Conservation (phyloP, 169 alveolate genomes). For the Plasmodium coatneyi region DNA sequence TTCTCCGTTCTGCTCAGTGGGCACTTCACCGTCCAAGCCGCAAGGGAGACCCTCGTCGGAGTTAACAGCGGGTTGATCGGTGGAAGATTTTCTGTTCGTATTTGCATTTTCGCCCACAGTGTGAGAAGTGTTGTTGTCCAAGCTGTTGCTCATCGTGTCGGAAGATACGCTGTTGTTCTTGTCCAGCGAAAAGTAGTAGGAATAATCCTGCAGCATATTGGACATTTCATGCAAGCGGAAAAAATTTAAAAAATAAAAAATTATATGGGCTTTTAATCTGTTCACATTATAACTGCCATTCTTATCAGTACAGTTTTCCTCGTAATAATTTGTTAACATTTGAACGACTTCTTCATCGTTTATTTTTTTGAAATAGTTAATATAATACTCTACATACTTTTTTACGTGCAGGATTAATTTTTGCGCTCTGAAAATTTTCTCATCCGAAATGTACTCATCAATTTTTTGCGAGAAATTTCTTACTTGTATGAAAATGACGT, state of each 20-base stretch:
- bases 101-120: neutral
- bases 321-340: slow-evolving; percentile 38
- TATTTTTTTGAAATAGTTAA: slow-evolving; percentile 44
- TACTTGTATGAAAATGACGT: slow-evolving; percentile 29
- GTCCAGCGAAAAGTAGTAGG: slow-evolving; percentile 55
- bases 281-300: slow-evolving; percentile 58
- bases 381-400: slow-evolving; percentile 53
- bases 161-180: neutral
- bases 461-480: slow-evolving; percentile 50
- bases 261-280: slow-evolving; percentile 41
- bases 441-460: slow-evolving; percentile 66
- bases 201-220: slow-evolving; percentile 23
- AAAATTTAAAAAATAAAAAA: slow-evolving; percentile 42
- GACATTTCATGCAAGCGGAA: slow-evolving; percentile 64
- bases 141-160: neutral
- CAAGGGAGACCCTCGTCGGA: slow-evolving; percentile 10
- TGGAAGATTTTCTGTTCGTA: slow-evolving; percentile 2
- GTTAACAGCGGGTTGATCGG: neutral
- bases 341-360: slow-evolving; percentile 18
- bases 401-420: slow-evolving; percentile 63
- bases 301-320: slow-evolving; percentile 15
- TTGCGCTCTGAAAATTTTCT: slow-evolving; percentile 68
- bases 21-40: neutral
- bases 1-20: neutral
- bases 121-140: slow-evolving; percentile 4